Evolutionary conservation across 257 asterid species (phyloP).

Genomic region (Lycium barbarum): DNA sequence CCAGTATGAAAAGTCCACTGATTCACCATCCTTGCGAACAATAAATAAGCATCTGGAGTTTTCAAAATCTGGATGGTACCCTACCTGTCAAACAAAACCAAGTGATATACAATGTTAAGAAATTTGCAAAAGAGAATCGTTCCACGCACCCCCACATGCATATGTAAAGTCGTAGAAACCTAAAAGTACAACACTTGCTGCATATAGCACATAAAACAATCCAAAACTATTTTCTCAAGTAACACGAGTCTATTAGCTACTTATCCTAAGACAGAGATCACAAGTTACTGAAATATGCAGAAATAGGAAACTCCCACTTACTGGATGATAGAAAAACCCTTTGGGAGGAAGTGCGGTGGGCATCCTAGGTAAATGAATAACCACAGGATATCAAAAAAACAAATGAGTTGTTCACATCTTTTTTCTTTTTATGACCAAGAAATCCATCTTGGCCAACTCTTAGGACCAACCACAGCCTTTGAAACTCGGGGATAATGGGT

Average conservation of each 20-base stretch:
- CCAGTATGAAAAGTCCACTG: slow-evolving; percentile 94
- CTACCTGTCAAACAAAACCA: slow-evolving; percentile 63
- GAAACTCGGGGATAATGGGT: too few relatives aligned
- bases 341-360: neutral
- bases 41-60: slow-evolving; percentile 86
- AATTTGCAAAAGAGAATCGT: neutral
- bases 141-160: neutral
- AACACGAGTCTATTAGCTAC: neutral
- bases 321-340: neutral
- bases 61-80: slow-evolving; percentile 88
- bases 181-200: neutral
- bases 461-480: too few relatives aligned
- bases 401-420: neutral
- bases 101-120: slow-evolving; percentile 23
- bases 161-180: neutral
- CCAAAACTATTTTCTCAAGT: slow-evolving; percentile 1
- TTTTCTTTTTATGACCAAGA: too few relatives aligned
- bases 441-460: too few relatives aligned
- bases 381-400: neutral
- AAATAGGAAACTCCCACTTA: neutral
- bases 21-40: slow-evolving; percentile 89
- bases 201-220: neutral
- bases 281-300: neutral
- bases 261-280: neutral
- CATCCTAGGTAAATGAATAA: neutral